Conservation (phyloP, 345 rosid species). For the Camelina laxa region DNA sequence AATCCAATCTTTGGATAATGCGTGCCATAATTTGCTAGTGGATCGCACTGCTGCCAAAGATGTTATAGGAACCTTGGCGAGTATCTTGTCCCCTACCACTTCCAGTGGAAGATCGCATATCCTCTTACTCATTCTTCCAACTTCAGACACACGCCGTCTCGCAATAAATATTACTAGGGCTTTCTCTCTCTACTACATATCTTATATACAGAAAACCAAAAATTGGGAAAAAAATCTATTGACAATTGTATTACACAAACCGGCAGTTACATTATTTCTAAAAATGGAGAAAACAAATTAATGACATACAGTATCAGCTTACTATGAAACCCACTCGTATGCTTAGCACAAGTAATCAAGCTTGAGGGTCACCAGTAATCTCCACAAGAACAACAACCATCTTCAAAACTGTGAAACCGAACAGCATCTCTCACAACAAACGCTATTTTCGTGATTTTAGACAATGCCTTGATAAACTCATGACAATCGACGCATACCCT, state of each 20-base stretch:
- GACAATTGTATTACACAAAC: neutral
- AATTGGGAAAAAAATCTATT: neutral
- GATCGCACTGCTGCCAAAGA: neutral
- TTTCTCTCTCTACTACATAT: too few species aligned
- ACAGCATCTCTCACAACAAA: conserved; percentile 82
- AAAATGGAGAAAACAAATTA: neutral
- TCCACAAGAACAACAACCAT: conserved; percentile 70
- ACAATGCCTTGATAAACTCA: conserved; percentile 74
- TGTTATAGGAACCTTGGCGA: neutral
- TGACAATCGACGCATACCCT: conserved; percentile 88
- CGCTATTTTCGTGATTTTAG: conserved; percentile 54
- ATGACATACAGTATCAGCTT: neutral
- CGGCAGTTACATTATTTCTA: neutral
- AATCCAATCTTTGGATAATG: neutral
- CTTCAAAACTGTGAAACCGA: conserved; percentile 77
- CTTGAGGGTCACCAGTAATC: conserved; percentile 60
- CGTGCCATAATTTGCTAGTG: neutral
- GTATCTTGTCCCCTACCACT: too few species aligned
- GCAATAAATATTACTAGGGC: too few species aligned
- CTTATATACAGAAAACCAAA: neutral
- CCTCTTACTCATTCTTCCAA: too few species aligned
- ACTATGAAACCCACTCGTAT: conserved; percentile 9
- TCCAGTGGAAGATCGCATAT: too few species aligned
- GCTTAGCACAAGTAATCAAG: neutral
- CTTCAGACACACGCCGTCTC: too few species aligned